These are phyloP conservation scores for Gossypium stocksii DNA, from an alignment of 345 rosid species.

Conservation along the genomic window DNA sequence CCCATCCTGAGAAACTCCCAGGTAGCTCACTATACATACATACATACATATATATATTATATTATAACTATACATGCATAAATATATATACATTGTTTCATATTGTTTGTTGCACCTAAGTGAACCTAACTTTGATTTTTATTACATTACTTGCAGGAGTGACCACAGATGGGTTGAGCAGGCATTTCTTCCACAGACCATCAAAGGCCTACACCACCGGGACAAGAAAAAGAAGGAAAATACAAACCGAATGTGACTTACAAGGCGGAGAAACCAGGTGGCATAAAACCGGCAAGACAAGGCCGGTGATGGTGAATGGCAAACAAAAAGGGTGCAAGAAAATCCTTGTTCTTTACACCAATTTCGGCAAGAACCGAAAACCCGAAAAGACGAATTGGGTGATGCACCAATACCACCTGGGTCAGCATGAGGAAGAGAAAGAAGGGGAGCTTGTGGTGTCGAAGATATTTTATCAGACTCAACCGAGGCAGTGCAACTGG, in stretches of 20 bases:
- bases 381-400: constrained; percentile 99
- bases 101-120: constrained; percentile 51
- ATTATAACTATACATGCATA: not conserved
- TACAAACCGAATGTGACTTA: constrained; percentile 88
- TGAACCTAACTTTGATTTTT: constrained; percentile 59
- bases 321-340: constrained; percentile 96
- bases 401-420: constrained; percentile 98
- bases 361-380: constrained; percentile 90
- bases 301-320: constrained; percentile 94
- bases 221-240: constrained; percentile 91
- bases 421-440: constrained; percentile 90
- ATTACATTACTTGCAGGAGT: constrained; percentile 58
- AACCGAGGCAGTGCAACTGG: constrained; percentile 95
- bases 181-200: constrained; percentile 98
- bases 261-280: constrained; percentile 99
- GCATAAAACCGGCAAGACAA: constrained; percentile 98
- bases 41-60: not conserved
- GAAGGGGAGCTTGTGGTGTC: constrained; percentile 99
- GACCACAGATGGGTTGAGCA: constrained; percentile 92
- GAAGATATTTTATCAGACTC: constrained; percentile 96
- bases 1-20: constrained; percentile 99
- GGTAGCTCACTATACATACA: constrained; percentile 32
- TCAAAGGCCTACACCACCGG: constrained; percentile 98
- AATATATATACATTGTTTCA: not conserved
- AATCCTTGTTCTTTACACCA: constrained; percentile 90